Evolutionary conservation across 177 flowering plant species (phyloP), one percentile per base, ranked within the genome.

Genomic region (Tripterygium wilfordii): DNA sequence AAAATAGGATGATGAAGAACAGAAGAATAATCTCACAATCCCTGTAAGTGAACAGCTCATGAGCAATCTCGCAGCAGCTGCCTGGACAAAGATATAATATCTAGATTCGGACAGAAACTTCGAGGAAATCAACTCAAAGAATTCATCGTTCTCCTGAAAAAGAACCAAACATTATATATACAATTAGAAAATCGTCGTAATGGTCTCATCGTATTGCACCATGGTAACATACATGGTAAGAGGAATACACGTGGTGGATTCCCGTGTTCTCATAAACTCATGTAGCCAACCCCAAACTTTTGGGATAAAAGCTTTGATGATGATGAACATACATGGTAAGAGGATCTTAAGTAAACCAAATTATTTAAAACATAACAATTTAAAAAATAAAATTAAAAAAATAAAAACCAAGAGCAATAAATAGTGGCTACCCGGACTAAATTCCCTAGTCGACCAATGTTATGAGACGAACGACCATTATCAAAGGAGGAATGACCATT

Each of bases 71-170:
- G 80, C 76, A 58, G 96, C 68, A 54, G 97, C 95, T 19, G 91
- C 84, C 65, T 74, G 83, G 32, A 89, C 60, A 12, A 88, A 55
- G 8, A 65, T 58, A 43, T 85, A 55, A 54, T 72, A 87, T 69
- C 87, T 70, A 51, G 66, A 42, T 42, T 83, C 97, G 18, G 80
- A 67, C 33, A 92, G 69, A 63, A 72, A 89, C 54, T 58, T 80
- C 9, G 82, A 76, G 16, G 96, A 82, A 61, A 92, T 69, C 71
- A 85, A 68, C 32, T 92, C 97, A 67, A 82, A 87, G 61, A 92
- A 92, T 8, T 89, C 97, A 60, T 86, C 99, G 58, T 92, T 82
- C 2, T 89, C 99, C 99, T 92, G 84, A 45, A 57, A 8, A 62
- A 41, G 28, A 35, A 12, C 42, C 8, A 13, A 18, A 24, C 18